Base-by-base conservation (phyloP, 257 asterid species). In the Apocynum venetum region DNA sequence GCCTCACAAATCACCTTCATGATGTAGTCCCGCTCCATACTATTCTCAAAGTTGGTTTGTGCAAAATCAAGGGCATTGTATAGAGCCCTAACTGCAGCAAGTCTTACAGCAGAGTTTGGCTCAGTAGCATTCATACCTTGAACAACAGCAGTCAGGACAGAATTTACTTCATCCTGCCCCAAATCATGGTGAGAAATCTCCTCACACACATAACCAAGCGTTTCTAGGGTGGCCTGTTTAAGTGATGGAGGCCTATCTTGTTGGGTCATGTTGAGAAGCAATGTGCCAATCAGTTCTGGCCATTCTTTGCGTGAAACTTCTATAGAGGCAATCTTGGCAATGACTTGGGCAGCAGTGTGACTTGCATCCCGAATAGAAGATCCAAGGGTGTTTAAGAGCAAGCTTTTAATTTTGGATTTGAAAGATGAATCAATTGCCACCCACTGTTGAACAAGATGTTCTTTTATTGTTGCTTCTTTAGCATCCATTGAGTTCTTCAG, bases 61-160 rank as follows among this genome's bases (percentile, higher is more conserved):
- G 97, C 97, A 90, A 93, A 93, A 79, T 88, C 95, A 67, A 93
- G 95, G 81, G 98, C 97, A 85, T 93, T 93, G 78, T 87, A 91
- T 66, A 93, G 84, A 41, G 98, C 95, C 83, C 84, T 82, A 57
- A 90, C 85, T 15, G 98, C 98, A 77, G 97, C 97, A 36, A 93
- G 95, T 12, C 97, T 89, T 48, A 93, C 93, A 17, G 85, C 93
- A 61, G 87, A 63, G 76, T 85, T 87, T 72, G 80, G 86, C 85
- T 92, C 97, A 31, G 90, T 79, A n/a, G 63, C 87, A 70, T 89
- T 89, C 96, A 93, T 93, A 74, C 98, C 98, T 75, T 90, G 96
- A 56, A 87, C 93, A 76, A 93, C 96, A 8, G 97, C 97, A 51
- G 98, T 93, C 52, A 93, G 86, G 72, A 93, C 87, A 63, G 89